phyloP scores from a whole-genome alignment of 2,329 filamentous ascomycete species.

The Arthrobotrys pseudoclavata region DNA sequence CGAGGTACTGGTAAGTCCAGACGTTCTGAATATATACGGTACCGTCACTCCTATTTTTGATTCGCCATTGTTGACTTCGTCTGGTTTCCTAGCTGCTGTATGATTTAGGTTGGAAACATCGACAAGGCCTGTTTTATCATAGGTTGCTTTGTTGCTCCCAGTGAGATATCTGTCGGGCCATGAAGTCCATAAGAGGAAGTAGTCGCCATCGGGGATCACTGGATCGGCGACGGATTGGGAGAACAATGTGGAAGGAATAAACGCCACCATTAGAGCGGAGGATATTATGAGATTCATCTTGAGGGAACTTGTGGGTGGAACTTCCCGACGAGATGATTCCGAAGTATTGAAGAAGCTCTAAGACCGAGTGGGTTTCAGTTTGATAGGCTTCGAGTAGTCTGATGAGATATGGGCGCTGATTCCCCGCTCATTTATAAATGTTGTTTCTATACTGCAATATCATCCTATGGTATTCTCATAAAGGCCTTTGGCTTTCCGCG shows the following conservation, averaged over 20 bases:
- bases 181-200: background rate
- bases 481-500: background rate
- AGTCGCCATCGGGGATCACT: background rate
- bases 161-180: background rate
- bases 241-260: background rate
- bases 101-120: background rate
- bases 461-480: no score
- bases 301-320: background rate
- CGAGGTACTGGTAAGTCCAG: background rate
- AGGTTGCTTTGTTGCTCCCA: background rate
- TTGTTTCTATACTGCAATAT: no score
- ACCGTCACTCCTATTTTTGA: background rate
- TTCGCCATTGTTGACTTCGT: background rate
- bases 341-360: no score
- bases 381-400: no score
- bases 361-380: no score
- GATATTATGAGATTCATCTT: background rate
- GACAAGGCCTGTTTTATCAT: background rate
- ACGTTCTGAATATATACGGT: background rate
- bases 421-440: no score
- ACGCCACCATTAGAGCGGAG: background rate
- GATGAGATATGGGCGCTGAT: no score
- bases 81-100: background rate
- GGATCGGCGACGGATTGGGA: background rate
- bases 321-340: background rate